A percentile compares a stretch with the other conserved stretches of the same genome.
Conservation (phyloP, 2,329 filamentous ascomycete species). For the Fusarium guadeloupense region DNA sequence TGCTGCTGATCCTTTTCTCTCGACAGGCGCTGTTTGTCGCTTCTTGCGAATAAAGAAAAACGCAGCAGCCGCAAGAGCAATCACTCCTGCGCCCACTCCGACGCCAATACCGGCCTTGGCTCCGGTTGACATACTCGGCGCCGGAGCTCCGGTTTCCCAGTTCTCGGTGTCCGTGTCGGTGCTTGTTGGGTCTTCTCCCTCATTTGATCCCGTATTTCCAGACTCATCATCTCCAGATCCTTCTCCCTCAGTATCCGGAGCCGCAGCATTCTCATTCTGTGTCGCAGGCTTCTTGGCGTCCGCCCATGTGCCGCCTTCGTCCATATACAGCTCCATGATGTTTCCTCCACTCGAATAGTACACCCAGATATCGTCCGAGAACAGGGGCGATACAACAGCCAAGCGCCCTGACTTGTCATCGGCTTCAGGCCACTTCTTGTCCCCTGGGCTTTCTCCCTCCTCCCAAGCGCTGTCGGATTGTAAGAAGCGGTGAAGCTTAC, state of each 20-base stretch:
- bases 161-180: background rate
- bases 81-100: background rate
- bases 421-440: conserved; percentile 18
- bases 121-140: conserved; percentile 9
- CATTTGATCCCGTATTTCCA: background rate
- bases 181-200: background rate
- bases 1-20: background rate
- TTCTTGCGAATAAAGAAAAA: conserved; percentile 11
- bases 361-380: conserved; percentile 17
- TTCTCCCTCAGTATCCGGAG: background rate
- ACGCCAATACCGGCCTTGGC: conserved; percentile 24
- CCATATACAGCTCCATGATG: conserved; percentile 13
- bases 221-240: background rate
- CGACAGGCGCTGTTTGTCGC: background rate
- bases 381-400: conserved; percentile 18
- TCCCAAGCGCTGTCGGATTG: background rate
- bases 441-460: background rate
- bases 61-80: background rate
- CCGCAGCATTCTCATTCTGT: background rate
- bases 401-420: conserved; percentile 13
- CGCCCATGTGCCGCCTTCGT: conserved; percentile 2
- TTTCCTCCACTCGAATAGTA: conserved; percentile 21
- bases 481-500: background rate
- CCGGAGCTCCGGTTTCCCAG: background rate
- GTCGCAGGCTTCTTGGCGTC: background rate